These are phyloP conservation scores for Quercus berberidifolia DNA, from an alignment of 306 rosid species.

Conservation along the genomic window DNA sequence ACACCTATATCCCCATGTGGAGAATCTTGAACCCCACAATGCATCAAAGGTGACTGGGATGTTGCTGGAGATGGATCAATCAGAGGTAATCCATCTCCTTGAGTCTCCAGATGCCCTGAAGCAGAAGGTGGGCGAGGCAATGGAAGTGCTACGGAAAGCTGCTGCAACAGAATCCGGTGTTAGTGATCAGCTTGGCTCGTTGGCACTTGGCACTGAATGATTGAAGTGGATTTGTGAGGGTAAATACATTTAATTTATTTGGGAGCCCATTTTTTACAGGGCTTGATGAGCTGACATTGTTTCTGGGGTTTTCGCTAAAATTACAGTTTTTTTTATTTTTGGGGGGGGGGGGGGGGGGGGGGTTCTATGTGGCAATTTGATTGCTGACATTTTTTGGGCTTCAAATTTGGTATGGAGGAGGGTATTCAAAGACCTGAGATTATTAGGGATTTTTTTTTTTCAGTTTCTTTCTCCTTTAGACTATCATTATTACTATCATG, in stretches of 20 bases:
- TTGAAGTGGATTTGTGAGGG: constrained; percentile 25
- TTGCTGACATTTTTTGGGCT: not conserved
- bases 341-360: not conserved
- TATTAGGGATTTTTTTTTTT: constrained; percentile 11
- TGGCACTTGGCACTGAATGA: constrained; percentile 37
- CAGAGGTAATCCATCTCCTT: constrained; percentile 91
- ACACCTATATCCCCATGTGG: constrained; percentile 81
- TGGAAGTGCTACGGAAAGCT: constrained; percentile 72
- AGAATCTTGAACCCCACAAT: constrained; percentile 48
- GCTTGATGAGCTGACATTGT: constrained; percentile 19
- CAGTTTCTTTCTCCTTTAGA: not conserved
- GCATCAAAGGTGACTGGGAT: constrained; percentile 87
- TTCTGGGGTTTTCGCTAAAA: constrained; percentile 8
- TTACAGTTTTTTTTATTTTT: not conserved
- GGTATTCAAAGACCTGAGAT: constrained; percentile 1
- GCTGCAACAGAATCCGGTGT: constrained; percentile 57
- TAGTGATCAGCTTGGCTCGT: constrained; percentile 47
- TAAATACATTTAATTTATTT: constrained; percentile 1
- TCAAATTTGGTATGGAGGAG: constrained; percentile 19
- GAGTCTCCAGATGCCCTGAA: constrained; percentile 86
- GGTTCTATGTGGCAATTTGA: not conserved
- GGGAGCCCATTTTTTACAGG: constrained; percentile 14
- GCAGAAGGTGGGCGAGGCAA: constrained; percentile 79
- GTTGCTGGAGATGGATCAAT: constrained; percentile 93
- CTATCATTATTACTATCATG: not conserved